Evolutionary conservation across 371 early-diverging fungal genomes (phyloP).

Genomic region (Rhizopus sp.): DNA sequence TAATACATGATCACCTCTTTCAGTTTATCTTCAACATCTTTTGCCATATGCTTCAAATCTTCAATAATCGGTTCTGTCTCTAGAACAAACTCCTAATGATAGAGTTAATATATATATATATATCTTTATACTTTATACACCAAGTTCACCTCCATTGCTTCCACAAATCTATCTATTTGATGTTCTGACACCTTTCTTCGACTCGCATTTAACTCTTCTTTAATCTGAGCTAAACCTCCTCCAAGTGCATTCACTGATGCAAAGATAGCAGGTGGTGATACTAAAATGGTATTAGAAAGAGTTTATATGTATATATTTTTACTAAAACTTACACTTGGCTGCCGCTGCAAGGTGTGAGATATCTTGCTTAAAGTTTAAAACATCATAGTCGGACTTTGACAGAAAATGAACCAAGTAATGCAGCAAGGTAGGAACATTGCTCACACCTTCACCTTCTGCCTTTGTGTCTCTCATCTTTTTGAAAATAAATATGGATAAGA

Average conservation of each 20-base stretch:
- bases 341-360: constrained; percentile 72
- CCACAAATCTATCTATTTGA: constrained; percentile 65
- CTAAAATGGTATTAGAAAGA: constrained; percentile 24
- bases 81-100: constrained; percentile 34
- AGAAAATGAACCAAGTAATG: constrained; percentile 75
- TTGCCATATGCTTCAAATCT: constrained; percentile 38
- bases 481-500: not conserved
- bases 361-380: constrained; percentile 66
- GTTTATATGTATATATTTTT: not conserved
- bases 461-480: constrained; percentile 69
- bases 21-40: constrained; percentile 56
- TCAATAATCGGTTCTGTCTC: constrained; percentile 45
- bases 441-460: constrained; percentile 58
- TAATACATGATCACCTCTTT: constrained; percentile 67
- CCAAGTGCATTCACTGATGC: constrained; percentile 60
- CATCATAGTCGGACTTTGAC: constrained; percentile 58
- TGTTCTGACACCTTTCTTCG: constrained; percentile 35
- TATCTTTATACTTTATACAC: not conserved
- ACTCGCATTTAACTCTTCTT: constrained; percentile 55
- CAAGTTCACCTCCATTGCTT: constrained; percentile 60
- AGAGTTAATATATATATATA: not conserved
- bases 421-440: constrained; percentile 67
- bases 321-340: constrained; percentile 50
- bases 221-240: constrained; percentile 56
- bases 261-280: constrained; percentile 66